Evolutionary conservation across 768 basidiomycete species (phyloP), one percentile per base, ranked within the genome.

Genomic region (Daedaleopsis sinensis): DNA sequence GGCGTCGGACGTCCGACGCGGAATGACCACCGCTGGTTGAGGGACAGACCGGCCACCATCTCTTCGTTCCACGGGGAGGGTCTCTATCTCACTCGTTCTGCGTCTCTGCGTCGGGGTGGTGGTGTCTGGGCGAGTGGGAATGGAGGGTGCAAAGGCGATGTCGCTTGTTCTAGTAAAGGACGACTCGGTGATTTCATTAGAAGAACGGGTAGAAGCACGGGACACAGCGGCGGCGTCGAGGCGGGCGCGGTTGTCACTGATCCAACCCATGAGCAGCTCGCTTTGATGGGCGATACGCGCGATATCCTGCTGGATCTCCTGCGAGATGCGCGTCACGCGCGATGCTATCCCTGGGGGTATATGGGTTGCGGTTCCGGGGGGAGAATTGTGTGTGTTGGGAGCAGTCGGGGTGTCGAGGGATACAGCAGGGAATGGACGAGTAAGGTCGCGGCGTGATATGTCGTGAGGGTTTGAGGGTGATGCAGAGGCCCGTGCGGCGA

Each of bases 231-330:
- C 51, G 13, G 51, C 44, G 36, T 62, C 61, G 3, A 62, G 21
- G 23, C 62, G 62, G 0, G 53, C 38, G 24, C 62, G 58, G 50
- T 62, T 27, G 8, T 57, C 61, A 46, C 51, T 43, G 36, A 64
- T 64, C 62, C 62, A 64, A n/a, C 48, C 46, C 62, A 59, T 64
- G 19, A 64, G 58, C 46, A 58, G 52, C 16, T 64, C 58, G 52
- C 57, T 59, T 44, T 64, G 62, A 21, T 48, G 54, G 11, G 58
- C 37, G 23, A 64, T 64, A 36, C 62, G 62, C 6, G 58, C 44
- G 13, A 59, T 59, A 24, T 64, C 62, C 36, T 57, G 58, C 23
- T 64, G 62, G 9, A 64, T 64, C 21, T 64, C 62, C 11, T 56
- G 62, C 3, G 62, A 58, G 12, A 64, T 58, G 2, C 62, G 53